These are phyloP conservation scores for Petunia secreta DNA, from an alignment of 257 asterid genomes.

Conservation along the genomic window DNA sequence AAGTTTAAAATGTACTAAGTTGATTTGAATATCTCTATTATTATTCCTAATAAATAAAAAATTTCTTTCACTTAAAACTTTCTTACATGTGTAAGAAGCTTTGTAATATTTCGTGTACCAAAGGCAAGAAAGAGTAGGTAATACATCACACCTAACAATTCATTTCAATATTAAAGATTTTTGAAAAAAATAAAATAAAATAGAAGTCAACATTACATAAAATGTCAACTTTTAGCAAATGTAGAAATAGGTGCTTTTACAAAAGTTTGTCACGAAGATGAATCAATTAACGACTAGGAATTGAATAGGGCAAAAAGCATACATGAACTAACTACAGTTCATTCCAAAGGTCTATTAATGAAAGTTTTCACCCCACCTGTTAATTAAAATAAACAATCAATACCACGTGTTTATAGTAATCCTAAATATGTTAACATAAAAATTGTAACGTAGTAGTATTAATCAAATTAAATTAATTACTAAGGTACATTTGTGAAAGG, in stretches of 20 bases:
- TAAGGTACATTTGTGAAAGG: too few relatives aligned
- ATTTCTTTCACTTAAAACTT: not conserved
- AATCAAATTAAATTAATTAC: too few relatives aligned
- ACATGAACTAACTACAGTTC: not conserved
- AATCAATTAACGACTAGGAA: not conserved
- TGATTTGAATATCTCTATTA: too few relatives aligned
- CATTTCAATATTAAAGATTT: not conserved
- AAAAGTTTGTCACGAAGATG: not conserved
- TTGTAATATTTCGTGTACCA: slow-evolving; percentile 4
- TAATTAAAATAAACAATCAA: not conserved
- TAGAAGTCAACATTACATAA: not conserved
- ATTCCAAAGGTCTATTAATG: not conserved
- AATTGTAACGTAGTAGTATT: not conserved
- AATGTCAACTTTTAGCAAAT: not conserved
- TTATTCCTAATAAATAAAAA: too few relatives aligned
- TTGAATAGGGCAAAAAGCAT: not conserved
- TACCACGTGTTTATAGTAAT: not conserved
- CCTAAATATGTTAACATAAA: not conserved
- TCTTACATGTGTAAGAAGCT: not conserved
- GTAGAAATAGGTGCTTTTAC: not conserved
- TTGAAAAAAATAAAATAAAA: not conserved
- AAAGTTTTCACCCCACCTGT: not conserved
- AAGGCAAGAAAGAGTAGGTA: not conserved
- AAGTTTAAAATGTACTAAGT: too few relatives aligned
- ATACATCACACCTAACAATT: not conserved